Conservation (phyloP, 176 grass and related monocot species). For the Carex myosuroides region DNA sequence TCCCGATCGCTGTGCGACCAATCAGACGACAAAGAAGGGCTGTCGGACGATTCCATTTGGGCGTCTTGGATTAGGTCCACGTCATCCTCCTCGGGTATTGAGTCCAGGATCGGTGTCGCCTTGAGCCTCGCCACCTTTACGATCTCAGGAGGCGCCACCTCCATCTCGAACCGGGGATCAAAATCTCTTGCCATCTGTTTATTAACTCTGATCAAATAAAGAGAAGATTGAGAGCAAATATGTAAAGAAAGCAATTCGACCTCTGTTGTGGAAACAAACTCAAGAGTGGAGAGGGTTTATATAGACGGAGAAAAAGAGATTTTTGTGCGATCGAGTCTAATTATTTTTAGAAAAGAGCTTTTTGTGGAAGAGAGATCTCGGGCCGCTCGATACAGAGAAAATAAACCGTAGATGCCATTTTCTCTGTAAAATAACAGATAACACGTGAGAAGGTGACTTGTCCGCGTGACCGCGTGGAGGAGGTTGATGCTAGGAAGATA, state of each 20-base stretch:
- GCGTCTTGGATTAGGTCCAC: background rate
- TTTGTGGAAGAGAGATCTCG: background rate
- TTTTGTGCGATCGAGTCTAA: no score
- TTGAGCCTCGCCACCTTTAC: constrained; percentile 27
- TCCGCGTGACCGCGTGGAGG: background rate
- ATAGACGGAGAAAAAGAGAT: background rate
- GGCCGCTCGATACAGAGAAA: background rate
- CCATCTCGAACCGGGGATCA: constrained; percentile 14
- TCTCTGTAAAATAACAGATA: background rate
- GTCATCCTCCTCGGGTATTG: constrained; percentile 31
- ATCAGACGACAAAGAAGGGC: background rate
- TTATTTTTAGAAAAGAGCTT: background rate
- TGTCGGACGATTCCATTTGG: background rate
- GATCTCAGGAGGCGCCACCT: constrained; percentile 32
- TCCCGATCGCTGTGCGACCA: background rate
- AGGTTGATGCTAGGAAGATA: constrained; percentile 1
- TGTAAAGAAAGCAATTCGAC: background rate
- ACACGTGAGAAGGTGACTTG: background rate
- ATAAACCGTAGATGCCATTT: background rate
- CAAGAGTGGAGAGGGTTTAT: background rate
- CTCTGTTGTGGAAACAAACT: background rate
- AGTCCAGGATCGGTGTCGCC: constrained; percentile 21
- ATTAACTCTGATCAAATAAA: background rate
- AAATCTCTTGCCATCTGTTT: background rate
- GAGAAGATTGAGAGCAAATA: background rate